These are phyloP conservation scores for Phytophthora colocasiae DNA, from an alignment of 352 stramenopile species.

Conservation along the genomic window DNA sequence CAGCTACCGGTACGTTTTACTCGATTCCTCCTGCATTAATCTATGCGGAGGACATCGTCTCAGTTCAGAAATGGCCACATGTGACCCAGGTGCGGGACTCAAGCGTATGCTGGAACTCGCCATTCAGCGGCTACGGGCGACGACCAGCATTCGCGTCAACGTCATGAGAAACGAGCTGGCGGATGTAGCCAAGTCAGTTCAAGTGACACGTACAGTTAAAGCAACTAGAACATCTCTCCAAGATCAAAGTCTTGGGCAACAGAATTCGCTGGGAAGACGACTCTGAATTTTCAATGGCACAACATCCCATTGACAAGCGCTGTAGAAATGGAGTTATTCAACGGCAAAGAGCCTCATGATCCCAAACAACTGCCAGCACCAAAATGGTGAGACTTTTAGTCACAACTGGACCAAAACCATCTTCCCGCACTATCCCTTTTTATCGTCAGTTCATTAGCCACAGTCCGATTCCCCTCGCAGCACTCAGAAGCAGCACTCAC, in stretches of 20 bases:
- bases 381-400: conserved; percentile 17
- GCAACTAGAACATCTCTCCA: conserved; percentile 7
- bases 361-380: conserved; percentile 3
- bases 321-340: conserved; percentile 5
- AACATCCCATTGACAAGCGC: conserved; percentile 23
- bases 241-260: conserved; percentile 6
- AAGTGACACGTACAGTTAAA: too few relatives aligned
- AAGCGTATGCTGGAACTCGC: conserved; percentile 65
- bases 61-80: conserved; percentile 1
- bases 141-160: conserved; percentile 27
- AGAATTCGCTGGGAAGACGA: conserved; percentile 12
- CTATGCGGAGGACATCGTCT: background rate
- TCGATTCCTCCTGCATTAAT: background rate
- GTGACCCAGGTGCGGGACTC: conserved; percentile 43
- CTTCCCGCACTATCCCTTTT: conserved; percentile 31
- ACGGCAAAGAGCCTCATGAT: conserved; percentile 1
- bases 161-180: conserved; percentile 25
- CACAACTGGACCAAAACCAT: too few relatives aligned
- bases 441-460: conserved; percentile 18
- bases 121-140: conserved; percentile 48
- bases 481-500: conserved; percentile 7
- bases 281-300: conserved; percentile 25
- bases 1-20: conserved; percentile 35
- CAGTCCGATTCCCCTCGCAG: conserved; percentile 5
- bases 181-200: background rate